Evolutionary conservation across 1,284 basidiomycete genomes (phyloP), one percentile per base, ranked within the genome.

Genomic region (Ustanciosporium gigantosporum): DNA sequence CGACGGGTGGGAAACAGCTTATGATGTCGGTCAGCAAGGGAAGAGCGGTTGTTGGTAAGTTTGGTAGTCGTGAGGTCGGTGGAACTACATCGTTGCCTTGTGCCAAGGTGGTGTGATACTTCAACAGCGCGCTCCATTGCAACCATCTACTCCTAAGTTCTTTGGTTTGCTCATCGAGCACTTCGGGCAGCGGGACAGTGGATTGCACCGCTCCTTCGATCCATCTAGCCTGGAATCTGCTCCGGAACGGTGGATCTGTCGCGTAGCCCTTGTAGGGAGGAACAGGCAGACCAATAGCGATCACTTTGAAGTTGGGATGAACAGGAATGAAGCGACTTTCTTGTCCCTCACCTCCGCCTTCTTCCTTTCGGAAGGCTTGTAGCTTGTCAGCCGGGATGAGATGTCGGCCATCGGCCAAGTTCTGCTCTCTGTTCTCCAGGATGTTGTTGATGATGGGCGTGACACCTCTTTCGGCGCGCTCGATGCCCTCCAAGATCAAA

Each of bases 201-300:
- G 48, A 56, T 23, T 59, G 62, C 3, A 76, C 70, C 0, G 62
- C 52, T 11, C 75, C 73, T 34, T 77, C 74, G 27, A 76, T 68
- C 75, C 75, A 77, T 9, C 75, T 49, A 11, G 68, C 72, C 51
- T 79, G 79, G 53, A 79, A 80, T 13, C 79, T 70, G 0, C 75
- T 78, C 20, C 79, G 71, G 68, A 80, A 80, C n/a, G 79, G 79
- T 1, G 79, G 79, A 34, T 80, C 79, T 40, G 79, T 58, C 0
- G 79, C 74, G 25, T 75, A 67, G 16, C 79, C 79, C 16, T 70
- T 70, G 64, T 78, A 80, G 5, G 79, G 79, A 7, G 79, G 77
- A 2, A 67, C 58, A 13, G 74, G 75, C 6, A 74, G 42, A 25
- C 78, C 78, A 15, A 77, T 70, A 8, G 78, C 76, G 42, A 80